Conservation (phyloP, 1,284 basidiomycete genomes). For the Caloboletus inedulis region DNA sequence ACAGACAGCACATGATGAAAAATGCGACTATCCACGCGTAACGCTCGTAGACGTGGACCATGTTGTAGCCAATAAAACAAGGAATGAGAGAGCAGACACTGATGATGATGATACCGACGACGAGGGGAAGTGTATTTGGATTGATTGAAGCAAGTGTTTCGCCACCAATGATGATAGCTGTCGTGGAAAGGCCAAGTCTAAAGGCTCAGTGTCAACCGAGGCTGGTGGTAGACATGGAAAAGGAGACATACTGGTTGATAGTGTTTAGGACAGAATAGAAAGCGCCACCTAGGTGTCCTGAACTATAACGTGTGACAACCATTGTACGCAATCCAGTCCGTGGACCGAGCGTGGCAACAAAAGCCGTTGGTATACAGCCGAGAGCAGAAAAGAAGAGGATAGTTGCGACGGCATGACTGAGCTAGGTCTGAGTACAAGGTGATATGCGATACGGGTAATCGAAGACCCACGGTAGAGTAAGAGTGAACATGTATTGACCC, state of each 20-base stretch:
- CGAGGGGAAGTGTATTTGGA: conserved; percentile 41
- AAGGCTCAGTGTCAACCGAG: background rate
- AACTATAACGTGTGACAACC: conserved; percentile 52
- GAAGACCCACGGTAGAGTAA: conserved; percentile 46
- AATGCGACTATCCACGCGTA: conserved; percentile 60
- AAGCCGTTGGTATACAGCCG: conserved; percentile 42
- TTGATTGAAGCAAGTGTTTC: conserved; percentile 45
- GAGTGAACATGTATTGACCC: conserved; percentile 48
- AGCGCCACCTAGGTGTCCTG: conserved; percentile 54
- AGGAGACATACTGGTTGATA: conserved; percentile 44
- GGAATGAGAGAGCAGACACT: conserved; percentile 44
- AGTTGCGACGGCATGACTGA: conserved; percentile 42
- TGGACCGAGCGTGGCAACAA: conserved; percentile 59
- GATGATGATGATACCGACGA: conserved; percentile 46
- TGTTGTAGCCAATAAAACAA: conserved; percentile 49
- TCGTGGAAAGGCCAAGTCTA: conserved; percentile 47
- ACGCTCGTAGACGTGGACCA: conserved; percentile 58
- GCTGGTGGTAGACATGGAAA: background rate
- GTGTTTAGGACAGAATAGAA: conserved; percentile 60
- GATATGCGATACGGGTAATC: background rate
- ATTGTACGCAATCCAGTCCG: conserved; percentile 61
- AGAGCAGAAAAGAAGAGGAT: conserved; percentile 45
- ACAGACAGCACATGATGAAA: conserved; percentile 54
- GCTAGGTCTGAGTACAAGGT: background rate
- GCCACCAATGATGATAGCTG: conserved; percentile 47